These are phyloP conservation scores for Penicillium dipodomyicola DNA, from an alignment of 495 filamentous ascomycete genomes.

Conservation along the genomic window DNA sequence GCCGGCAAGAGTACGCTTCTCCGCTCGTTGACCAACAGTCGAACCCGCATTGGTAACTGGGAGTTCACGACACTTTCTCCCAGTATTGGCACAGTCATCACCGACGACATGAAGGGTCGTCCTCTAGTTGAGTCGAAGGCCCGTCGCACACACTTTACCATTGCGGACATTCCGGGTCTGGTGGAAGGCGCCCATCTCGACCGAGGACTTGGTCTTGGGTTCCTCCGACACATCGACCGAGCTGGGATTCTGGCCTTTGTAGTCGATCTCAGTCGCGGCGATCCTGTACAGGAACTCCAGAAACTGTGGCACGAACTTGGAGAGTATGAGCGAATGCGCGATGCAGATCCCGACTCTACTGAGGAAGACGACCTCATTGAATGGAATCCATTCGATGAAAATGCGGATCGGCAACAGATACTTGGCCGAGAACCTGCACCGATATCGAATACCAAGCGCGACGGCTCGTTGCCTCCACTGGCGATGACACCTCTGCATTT, in stretches of 20 bases:
- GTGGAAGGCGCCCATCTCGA: conserved; percentile 90
- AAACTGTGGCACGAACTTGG: conserved; percentile 85
- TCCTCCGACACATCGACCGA: conserved; percentile 90
- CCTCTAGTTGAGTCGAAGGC: conserved; percentile 45
- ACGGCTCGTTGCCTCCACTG: conserved; percentile 33
- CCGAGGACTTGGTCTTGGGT: conserved; percentile 85
- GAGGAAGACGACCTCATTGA: conserved; percentile 40
- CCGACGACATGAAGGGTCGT: conserved; percentile 77
- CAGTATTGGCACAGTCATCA: conserved; percentile 90
- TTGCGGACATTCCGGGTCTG: conserved; percentile 93
- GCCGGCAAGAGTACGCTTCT: conserved; percentile 94
- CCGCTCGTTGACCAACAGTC: conserved; percentile 78
- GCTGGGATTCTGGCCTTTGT: conserved; percentile 92
- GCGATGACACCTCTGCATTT: conserved; percentile 63
- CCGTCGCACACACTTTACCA: conserved; percentile 73
- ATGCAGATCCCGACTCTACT: conserved; percentile 52
- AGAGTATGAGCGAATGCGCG: conserved; percentile 74
- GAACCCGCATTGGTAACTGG: conserved; percentile 89
- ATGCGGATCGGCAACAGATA: conserved; percentile 20
- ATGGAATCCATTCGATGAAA: conserved; percentile 27
- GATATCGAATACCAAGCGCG: conserved; percentile 15
- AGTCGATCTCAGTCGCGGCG: conserved; percentile 75
- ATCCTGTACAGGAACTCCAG: conserved; percentile 74
- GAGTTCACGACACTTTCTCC: conserved; percentile 94
- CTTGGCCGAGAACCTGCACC: conserved; percentile 18